phyloP scores from a whole-genome alignment of 371 early-diverging fungal genomes.

The Synchytrium microbalum region DNA sequence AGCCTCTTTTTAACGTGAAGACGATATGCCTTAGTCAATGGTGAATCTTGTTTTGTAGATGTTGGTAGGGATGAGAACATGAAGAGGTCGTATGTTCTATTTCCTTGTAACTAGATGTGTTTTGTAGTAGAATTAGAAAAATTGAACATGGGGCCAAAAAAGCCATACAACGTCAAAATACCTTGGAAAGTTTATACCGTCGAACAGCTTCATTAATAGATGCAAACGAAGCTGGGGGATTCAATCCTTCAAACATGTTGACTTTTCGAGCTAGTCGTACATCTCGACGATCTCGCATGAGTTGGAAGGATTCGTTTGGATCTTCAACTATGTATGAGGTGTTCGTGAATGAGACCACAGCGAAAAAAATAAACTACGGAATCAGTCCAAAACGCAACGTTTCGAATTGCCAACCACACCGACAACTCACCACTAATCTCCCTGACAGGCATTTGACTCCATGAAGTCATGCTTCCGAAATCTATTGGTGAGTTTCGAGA shows the following conservation, averaged over 20 bases:
- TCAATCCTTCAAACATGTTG: constrained; percentile 24
- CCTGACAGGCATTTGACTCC: not conserved
- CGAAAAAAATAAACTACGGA: constrained; percentile 1
- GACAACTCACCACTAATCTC: not conserved
- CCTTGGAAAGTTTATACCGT: constrained; percentile 53
- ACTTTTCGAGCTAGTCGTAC: constrained; percentile 30
- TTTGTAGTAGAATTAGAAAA: no score
- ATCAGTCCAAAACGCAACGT: constrained; percentile 3
- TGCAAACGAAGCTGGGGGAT: constrained; percentile 46
- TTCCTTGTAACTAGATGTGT: not conserved
- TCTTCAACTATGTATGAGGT: constrained; percentile 64
- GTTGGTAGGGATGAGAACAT: not conserved
- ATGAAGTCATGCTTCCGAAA: not conserved
- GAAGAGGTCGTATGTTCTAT: not conserved
- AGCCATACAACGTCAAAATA: no score
- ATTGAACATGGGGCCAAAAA: no score
- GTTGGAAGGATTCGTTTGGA: constrained; percentile 80
- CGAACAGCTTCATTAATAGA: constrained; percentile 37
- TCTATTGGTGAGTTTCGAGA: not conserved
- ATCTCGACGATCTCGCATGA: constrained; percentile 79
- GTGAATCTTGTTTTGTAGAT: not conserved
- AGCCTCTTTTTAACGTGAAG: constrained; percentile 70
- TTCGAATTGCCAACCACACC: constrained; percentile 5
- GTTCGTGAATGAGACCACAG: not conserved
- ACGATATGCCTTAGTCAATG: not conserved